Percentiles rank a stretch among this genome's conserved stretches.
phyloP scores from a whole-genome alignment of 2,329 filamentous ascomycete species.

The Hawksworthiomyces lignivorus region DNA sequence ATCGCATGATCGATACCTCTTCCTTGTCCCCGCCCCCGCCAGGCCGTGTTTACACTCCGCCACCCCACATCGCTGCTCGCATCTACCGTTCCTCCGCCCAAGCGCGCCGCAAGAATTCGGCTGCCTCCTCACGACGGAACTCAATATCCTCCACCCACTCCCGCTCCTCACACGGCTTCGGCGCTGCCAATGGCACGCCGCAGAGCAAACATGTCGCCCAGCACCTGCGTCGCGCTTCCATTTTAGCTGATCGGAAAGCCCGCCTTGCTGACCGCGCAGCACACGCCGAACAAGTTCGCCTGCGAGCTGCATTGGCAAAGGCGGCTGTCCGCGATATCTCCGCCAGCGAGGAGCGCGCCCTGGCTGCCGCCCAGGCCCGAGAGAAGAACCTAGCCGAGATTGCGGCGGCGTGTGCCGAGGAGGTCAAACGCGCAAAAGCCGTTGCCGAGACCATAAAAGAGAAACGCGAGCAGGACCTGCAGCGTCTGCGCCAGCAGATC shows the following conservation, averaged over 20 bases:
- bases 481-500: constrained; percentile 63
- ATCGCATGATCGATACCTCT: background rate
- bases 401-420: constrained; percentile 71
- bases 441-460: constrained; percentile 77
- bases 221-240: constrained; percentile 70
- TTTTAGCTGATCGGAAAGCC: constrained; percentile 73
- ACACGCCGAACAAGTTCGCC: constrained; percentile 74
- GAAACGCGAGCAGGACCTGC: constrained; percentile 66
- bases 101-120: constrained; percentile 64
- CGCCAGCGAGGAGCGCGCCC: constrained; percentile 65
- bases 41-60: constrained; percentile 49
- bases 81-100: constrained; percentile 60
- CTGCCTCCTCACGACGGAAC: constrained; percentile 71
- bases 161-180: constrained; percentile 55
- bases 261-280: constrained; percentile 71
- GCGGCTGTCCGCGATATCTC: constrained; percentile 56
- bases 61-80: constrained; percentile 68
- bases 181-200: constrained; percentile 41
- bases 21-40: background rate
- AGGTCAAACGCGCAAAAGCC: constrained; percentile 74
- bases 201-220: constrained; percentile 74
- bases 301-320: constrained; percentile 67
- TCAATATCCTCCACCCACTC: constrained; percentile 71
- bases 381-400: constrained; percentile 78
- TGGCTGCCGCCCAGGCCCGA: constrained; percentile 69